These are phyloP conservation scores for Lachancea mirantina DNA, from an alignment of 805 yeast species.

Conservation along the genomic window DNA sequence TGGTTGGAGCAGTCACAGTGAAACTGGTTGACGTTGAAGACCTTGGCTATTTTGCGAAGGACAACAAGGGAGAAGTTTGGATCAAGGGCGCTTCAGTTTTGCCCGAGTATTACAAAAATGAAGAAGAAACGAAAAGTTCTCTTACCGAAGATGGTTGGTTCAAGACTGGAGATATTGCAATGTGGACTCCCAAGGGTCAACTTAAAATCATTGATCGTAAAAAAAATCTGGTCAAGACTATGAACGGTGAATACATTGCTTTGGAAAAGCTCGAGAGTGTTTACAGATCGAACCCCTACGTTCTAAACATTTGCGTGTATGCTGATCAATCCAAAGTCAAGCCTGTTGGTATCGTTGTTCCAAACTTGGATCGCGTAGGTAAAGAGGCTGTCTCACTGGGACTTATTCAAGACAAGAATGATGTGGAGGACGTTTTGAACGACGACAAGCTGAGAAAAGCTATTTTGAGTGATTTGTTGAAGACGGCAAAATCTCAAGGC, in stretches of 20 bases:
- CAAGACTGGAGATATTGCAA: constrained; percentile 93
- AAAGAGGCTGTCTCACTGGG: constrained; percentile 52
- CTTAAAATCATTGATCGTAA: constrained; percentile 84
- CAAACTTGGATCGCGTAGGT: constrained; percentile 61
- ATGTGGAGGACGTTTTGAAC: constrained; percentile 42
- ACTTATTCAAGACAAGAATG: constrained; percentile 40
- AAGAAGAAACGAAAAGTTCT: constrained; percentile 69
- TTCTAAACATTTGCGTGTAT: constrained; percentile 81
- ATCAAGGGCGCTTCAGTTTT: constrained; percentile 69
- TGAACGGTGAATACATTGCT: constrained; percentile 96
- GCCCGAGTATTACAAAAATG: constrained; percentile 74
- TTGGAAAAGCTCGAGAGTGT: constrained; percentile 88
- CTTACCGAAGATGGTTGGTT: constrained; percentile 88
- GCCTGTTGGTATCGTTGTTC: constrained; percentile 87
- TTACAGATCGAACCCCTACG: constrained; percentile 75
- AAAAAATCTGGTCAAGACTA: constrained; percentile 92
- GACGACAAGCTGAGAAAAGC: constrained; percentile 50
- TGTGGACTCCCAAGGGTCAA: constrained; percentile 78
- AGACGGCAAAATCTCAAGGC: constrained; percentile 76
- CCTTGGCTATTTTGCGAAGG: constrained; percentile 82
- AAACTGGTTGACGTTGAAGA: constrained; percentile 89
- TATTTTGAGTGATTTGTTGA: constrained; percentile 51
- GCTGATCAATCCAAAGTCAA: constrained; percentile 84
- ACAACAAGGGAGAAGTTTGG: constrained; percentile 89
- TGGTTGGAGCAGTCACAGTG: constrained; percentile 75